Base-by-base conservation (phyloP, 2,329 filamentous ascomycete species). In the Thielaviopsis cerberus region DNA sequence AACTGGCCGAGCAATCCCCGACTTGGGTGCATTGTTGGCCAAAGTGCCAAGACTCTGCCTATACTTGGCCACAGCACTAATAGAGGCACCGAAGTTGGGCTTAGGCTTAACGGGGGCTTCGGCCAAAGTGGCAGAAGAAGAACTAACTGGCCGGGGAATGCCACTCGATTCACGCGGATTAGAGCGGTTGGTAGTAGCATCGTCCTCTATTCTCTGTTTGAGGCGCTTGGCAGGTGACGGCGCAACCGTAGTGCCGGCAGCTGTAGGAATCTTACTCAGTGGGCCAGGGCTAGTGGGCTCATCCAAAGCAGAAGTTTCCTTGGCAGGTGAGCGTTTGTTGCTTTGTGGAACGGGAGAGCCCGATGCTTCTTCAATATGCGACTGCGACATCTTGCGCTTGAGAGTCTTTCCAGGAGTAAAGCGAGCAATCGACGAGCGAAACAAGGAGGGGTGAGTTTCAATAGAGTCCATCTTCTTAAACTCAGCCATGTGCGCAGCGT, bases 381-480 rank as follows among this genome's bases (percentile, higher is more conserved):
- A 41, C 34, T 41, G 34, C 34, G 34, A 41, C 59, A 30, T 72
- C 55, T 60, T 60, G 20, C 59, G 59, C 59, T 60, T 60, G 15
- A 60, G 55, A 5, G 23, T 20, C 53, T 60, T 60, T 24, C 54
- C 67, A 10, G 80, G 78, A n/a, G 78, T 76, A 62, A 74, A 69
- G 8, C 76, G 75, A 37, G 69, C 75, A 4, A 75, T 70, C 61
- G 79, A 75, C 23, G 77, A 77, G 62, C 87, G 78, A 72, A 83
- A 92, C 17, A 84, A 80, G 11, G 90, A 94, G 8, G 88, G 77
- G 67, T 96, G 90, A 62, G 83, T 83, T 51, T 82, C 87, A 66
- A 97, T 96, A 1, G 90, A 96, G 68, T 95, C 89, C 91, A 97
- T 96, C 75, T 94, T 97, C 71, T 88, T 88, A 73, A 97, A 96